phyloP scores from a whole-genome alignment of 371 early-diverging fungal genomes.

The Synchytrium microbalum region DNA sequence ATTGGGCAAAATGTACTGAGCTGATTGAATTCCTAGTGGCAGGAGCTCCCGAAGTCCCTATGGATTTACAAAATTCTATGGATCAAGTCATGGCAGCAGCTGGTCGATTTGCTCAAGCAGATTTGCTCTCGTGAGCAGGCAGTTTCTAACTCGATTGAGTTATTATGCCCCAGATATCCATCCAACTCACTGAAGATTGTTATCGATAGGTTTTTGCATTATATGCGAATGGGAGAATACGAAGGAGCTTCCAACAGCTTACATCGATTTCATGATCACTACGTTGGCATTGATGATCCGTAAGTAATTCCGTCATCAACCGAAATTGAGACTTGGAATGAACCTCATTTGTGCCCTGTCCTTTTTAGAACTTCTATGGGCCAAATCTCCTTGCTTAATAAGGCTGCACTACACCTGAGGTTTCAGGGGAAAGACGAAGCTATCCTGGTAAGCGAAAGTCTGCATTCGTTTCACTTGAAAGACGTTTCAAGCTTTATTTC shows the following conservation, averaged over 20 bases:
- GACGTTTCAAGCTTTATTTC: background rate
- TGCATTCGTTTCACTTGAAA: too few species aligned
- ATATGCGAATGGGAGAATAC: background rate
- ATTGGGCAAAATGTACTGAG: too few species aligned
- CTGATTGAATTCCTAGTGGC: too few species aligned
- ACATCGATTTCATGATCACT: background rate
- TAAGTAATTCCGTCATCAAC: too few species aligned
- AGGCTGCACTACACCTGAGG: background rate
- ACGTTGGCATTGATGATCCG: background rate
- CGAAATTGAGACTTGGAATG: too few species aligned
- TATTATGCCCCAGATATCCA: too few species aligned
- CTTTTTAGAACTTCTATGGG: background rate
- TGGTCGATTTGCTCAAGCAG: background rate
- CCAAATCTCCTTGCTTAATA: background rate
- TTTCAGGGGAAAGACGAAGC: background rate
- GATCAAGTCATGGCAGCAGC: background rate
- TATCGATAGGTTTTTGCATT: slow-evolving; percentile 1
- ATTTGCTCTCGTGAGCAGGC: background rate
- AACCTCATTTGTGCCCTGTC: too few species aligned
- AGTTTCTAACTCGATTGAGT: too few species aligned
- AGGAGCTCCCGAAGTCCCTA: background rate
- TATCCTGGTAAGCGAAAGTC: background rate
- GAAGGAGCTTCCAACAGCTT: background rate
- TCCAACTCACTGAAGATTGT: too few species aligned
- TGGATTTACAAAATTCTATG: background rate